Conservation (phyloP, 1,284 basidiomycete species). For the Boletellus dicymbophilus region DNA sequence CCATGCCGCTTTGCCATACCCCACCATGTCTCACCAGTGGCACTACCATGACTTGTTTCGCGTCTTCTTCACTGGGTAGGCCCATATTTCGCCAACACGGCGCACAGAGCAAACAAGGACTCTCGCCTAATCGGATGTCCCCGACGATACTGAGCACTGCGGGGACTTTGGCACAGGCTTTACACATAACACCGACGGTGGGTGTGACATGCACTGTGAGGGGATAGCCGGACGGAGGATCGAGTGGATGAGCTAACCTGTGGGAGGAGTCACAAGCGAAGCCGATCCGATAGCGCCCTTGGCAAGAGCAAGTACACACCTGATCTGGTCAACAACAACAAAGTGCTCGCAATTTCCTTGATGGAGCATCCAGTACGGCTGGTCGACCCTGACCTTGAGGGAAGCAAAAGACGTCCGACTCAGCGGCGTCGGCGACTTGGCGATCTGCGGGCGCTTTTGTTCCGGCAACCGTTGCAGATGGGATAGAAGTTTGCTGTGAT, state of each 20-base stretch:
- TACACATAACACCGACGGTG: slow-evolving; percentile 60
- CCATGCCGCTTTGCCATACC: slow-evolving; percentile 15
- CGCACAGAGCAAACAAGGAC: slow-evolving; percentile 69
- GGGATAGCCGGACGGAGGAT: slow-evolving; percentile 61
- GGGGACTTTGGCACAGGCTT: slow-evolving; percentile 67
- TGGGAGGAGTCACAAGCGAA: slow-evolving; percentile 1
- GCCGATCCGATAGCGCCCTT: neutral
- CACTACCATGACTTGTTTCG: slow-evolving; percentile 47
- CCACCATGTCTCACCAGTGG: slow-evolving; percentile 49
- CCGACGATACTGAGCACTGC: slow-evolving; percentile 65
- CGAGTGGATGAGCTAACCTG: slow-evolving; percentile 59
- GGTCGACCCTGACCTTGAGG: slow-evolving; percentile 59
- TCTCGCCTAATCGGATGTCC: slow-evolving; percentile 74
- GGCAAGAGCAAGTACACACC: slow-evolving; percentile 44
- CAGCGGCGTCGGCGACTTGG: slow-evolving; percentile 48
- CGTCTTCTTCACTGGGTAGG: slow-evolving; percentile 37
- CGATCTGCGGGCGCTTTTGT: slow-evolving; percentile 34
- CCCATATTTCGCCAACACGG: slow-evolving; percentile 77
- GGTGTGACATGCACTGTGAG: slow-evolving; percentile 65
- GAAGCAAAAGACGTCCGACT: slow-evolving; percentile 50
- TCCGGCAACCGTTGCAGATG: slow-evolving; percentile 41
- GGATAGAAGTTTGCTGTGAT: slow-evolving; percentile 51
- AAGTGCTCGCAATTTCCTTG: slow-evolving; percentile 82
- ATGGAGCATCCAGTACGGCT: slow-evolving; percentile 82
- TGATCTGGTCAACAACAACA: slow-evolving; percentile 69